These are phyloP conservation scores for Paramecium bursaria DNA, from an alignment of 73 alveolate genomes.

Conservation along the genomic window DNA sequence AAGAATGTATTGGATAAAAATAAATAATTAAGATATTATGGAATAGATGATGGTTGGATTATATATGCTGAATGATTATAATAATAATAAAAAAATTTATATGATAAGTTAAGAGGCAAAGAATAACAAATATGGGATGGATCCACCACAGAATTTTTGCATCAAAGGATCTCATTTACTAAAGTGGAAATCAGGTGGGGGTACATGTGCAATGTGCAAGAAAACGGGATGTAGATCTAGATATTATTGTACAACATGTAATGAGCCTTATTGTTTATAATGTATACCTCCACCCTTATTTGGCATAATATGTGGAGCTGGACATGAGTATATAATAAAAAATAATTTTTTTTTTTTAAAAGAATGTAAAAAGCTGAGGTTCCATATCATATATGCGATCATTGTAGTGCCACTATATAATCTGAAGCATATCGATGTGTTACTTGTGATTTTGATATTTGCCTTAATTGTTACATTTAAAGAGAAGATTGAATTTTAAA, in stretches of 20 bases:
- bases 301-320: constrained; percentile 57
- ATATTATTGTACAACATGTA: constrained; percentile 20
- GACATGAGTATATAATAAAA: constrained; percentile 55
- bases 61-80: too few species aligned
- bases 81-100: too few species aligned
- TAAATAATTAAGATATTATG: too few species aligned
- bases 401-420: constrained; percentile 42
- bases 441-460: constrained; percentile 34
- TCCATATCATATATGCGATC: constrained; percentile 48
- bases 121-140: too few species aligned
- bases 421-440: constrained; percentile 26
- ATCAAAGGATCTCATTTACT: neutral
- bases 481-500: constrained; percentile 44
- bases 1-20: too few species aligned
- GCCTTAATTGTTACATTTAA: constrained; percentile 21
- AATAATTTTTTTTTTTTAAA: neutral
- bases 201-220: constrained; percentile 51
- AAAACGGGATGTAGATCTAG: constrained; percentile 37
- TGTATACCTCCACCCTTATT: constrained; percentile 47
- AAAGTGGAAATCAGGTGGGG: constrained; percentile 36
- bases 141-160: constrained; percentile 37
- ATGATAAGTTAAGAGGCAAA: too few species aligned
- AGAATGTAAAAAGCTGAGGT: constrained; percentile 16
- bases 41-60: too few species aligned
- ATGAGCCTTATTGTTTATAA: constrained; percentile 15